Percentiles rank a stretch among this genome's conserved stretches.
phyloP scores from a whole-genome alignment of 805 yeast species.

The Yarrowia keelungensis region DNA sequence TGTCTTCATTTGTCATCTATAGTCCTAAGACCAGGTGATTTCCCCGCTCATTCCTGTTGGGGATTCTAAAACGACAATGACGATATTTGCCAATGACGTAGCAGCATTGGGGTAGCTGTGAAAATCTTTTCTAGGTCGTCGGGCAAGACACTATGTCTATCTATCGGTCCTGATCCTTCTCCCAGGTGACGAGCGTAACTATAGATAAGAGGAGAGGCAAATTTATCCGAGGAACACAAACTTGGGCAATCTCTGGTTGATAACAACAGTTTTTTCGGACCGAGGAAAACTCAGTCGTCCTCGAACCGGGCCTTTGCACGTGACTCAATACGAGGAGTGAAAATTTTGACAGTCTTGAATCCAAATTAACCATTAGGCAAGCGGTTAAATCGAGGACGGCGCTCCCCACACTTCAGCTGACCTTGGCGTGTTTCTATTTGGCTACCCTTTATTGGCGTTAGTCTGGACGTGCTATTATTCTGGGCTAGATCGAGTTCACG shows the following conservation, averaged over 20 bases:
- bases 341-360: background rate
- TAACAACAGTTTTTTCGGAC: slow-evolving; percentile 8
- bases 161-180: background rate
- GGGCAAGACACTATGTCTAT: background rate
- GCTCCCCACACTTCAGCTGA: background rate
- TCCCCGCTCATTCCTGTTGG: slow-evolving; percentile 6
- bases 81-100: background rate
- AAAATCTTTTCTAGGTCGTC: too few species aligned
- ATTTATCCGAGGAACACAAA: slow-evolving; percentile 1
- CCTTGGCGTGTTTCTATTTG: background rate
- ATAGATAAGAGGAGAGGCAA: slow-evolving; percentile 5
- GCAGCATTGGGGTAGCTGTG: background rate
- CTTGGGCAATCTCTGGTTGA: background rate
- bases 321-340: background rate
- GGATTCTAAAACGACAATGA: background rate
- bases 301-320: background rate
- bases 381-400: background rate
- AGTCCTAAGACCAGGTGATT: background rate
- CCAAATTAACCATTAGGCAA: background rate
- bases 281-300: background rate
- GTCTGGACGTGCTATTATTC: background rate
- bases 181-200: background rate
- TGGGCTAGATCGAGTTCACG: background rate
- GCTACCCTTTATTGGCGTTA: too few species aligned
- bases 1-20: background rate